Evolutionary conservation across 2,329 filamentous ascomycete species (phyloP).

Genomic region (Stagonosporopsis rhizophila): DNA sequence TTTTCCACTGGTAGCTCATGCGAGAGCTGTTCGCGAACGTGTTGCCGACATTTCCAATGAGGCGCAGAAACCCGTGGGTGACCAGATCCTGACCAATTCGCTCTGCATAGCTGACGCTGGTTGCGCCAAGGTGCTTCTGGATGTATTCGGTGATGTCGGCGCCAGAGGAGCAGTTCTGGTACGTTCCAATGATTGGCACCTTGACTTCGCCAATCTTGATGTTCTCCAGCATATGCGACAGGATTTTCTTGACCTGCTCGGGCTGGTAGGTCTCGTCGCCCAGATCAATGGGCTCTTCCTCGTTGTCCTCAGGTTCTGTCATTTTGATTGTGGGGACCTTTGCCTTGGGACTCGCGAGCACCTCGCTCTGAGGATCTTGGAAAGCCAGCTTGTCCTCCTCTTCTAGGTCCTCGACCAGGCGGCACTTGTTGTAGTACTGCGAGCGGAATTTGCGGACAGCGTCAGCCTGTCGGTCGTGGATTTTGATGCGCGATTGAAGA

Average conservation of each 20-base stretch:
- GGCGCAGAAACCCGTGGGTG: constrained; percentile 80
- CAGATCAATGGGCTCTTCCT: constrained; percentile 87
- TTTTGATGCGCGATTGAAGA: constrained; percentile 86
- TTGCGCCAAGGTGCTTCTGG: constrained; percentile 83
- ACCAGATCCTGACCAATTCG: constrained; percentile 94
- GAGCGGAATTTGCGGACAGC: constrained; percentile 90
- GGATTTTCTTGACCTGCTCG: constrained; percentile 89
- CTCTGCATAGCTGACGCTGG: constrained; percentile 89
- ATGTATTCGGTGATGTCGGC: constrained; percentile 96
- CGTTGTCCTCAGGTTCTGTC: constrained; percentile 68
- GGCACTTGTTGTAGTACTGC: constrained; percentile 98
- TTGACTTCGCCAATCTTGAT: constrained; percentile 91
- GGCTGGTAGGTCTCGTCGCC: constrained; percentile 86
- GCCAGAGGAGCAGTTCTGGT: constrained; percentile 89
- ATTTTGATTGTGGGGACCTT: constrained; percentile 89
- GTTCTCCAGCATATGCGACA: constrained; percentile 83
- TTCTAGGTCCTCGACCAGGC: constrained; percentile 92
- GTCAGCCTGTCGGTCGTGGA: constrained; percentile 91
- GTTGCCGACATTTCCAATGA: constrained; percentile 93
- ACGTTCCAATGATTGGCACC: constrained; percentile 93
- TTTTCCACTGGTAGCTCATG: constrained; percentile 97
- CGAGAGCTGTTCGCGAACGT: constrained; percentile 97
- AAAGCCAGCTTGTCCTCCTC: constrained; percentile 99
- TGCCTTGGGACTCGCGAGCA: constrained; percentile 59
- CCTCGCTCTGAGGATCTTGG: constrained; percentile 73